phyloP scores from a whole-genome alignment of 1,284 basidiomycete genomes.

The Irpex sp. region DNA sequence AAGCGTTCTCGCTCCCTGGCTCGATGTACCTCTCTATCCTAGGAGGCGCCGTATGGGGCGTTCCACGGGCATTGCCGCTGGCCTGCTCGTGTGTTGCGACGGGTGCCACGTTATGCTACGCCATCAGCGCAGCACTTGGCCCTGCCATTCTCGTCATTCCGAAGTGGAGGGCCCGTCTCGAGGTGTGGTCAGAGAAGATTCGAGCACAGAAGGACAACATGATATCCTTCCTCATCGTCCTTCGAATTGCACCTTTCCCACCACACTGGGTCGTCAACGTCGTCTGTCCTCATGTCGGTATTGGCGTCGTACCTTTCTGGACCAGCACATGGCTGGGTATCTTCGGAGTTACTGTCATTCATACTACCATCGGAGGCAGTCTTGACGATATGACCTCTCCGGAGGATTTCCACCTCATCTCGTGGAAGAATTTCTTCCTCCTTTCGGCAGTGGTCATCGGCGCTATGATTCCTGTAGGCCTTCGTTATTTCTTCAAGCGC shows the following conservation, averaged over 20 bases:
- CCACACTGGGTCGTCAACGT: conserved; percentile 98
- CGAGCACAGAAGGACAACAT: conserved; percentile 73
- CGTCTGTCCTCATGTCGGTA: conserved; percentile 90
- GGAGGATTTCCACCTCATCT: conserved; percentile 90
- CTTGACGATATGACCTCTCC: conserved; percentile 94
- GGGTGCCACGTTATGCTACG: conserved; percentile 91
- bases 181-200: conserved; percentile 79
- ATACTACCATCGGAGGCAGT: conserved; percentile 92
- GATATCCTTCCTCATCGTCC: conserved; percentile 86
- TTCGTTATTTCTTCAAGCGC: conserved; percentile 72
- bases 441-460: conserved; percentile 84
- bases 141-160: conserved; percentile 85
- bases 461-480: conserved; percentile 87
- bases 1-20: conserved; percentile 95
- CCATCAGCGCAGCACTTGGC: conserved; percentile 86
- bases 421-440: conserved; percentile 82
- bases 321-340: conserved; percentile 88
- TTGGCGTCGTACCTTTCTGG: conserved; percentile 87
- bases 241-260: conserved; percentile 92
- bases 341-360: conserved; percentile 89
- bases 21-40: conserved; percentile 99
- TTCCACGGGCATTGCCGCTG: conserved; percentile 85
- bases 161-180: conserved; percentile 77
- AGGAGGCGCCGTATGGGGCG: conserved; percentile 94
- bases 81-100: conserved; percentile 90